Percentiles rank a stretch among this genome's conserved stretches.
Evolutionary conservation across 495 filamentous ascomycete species (phyloP).

Genomic region (Aspergillus ellipticus): DNA sequence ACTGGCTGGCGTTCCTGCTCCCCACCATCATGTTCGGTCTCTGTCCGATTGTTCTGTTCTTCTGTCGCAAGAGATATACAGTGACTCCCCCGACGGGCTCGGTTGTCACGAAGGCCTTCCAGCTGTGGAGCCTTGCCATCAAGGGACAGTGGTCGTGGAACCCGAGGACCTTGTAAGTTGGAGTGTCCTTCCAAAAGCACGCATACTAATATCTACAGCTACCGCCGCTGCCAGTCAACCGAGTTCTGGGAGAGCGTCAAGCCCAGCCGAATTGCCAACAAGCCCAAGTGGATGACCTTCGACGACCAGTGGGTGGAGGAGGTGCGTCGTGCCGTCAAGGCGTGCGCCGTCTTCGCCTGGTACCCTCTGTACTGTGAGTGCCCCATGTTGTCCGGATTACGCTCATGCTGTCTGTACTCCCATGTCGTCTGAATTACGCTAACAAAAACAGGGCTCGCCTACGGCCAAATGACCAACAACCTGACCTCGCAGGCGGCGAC

Average conservation of each 20-base stretch:
- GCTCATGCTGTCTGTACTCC: too few species aligned
- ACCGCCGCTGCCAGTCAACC: slow-evolving; percentile 47
- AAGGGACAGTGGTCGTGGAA: slow-evolving; percentile 60
- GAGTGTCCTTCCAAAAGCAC: background rate
- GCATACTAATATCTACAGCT: slow-evolving; percentile 26
- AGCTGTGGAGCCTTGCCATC: slow-evolving; percentile 51
- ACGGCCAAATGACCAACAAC: slow-evolving; percentile 59
- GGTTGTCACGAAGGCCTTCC: slow-evolving; percentile 55
- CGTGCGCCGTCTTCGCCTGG: slow-evolving; percentile 53
- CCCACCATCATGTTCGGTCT: slow-evolving; percentile 57
- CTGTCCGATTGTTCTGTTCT: slow-evolving; percentile 57
- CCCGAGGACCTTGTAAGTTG: slow-evolving; percentile 37
- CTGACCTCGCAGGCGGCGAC: slow-evolving; percentile 51
- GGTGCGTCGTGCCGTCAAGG: slow-evolving; percentile 43
- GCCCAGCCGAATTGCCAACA: slow-evolving; percentile 51
- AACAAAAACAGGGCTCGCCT: slow-evolving; percentile 43
- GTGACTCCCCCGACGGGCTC: slow-evolving; percentile 59
- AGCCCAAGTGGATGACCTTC: slow-evolving; percentile 63
- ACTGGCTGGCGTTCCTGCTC: slow-evolving; percentile 65
- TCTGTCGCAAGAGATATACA: slow-evolving; percentile 57
- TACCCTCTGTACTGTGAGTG: slow-evolving; percentile 57
- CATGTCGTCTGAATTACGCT: background rate
- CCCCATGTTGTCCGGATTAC: too few species aligned
- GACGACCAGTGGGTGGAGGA: slow-evolving; percentile 54
- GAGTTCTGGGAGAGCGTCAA: slow-evolving; percentile 63